Conservation (phyloP, 805 yeast species). For the Yarrowia sp. region DNA sequence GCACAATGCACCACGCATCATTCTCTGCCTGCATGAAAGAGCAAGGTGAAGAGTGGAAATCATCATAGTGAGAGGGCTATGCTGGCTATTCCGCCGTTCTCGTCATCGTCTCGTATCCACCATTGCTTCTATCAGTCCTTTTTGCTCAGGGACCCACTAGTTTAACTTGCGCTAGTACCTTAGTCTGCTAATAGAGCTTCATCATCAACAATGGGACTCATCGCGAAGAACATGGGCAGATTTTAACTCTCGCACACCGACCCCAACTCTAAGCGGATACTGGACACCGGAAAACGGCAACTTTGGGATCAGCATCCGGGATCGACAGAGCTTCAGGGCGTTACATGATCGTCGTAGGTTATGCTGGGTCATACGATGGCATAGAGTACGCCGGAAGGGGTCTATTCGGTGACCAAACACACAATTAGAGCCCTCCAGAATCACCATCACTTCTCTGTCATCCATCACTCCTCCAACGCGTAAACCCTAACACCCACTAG, state of each 20-base stretch:
- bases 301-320: constrained; percentile 4
- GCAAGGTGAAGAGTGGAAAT: not conserved
- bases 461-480: not conserved
- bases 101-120: too few relatives aligned
- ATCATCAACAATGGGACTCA: not conserved
- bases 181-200: too few relatives aligned
- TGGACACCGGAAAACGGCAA: constrained; percentile 6
- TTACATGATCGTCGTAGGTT: not conserved
- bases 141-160: too few relatives aligned
- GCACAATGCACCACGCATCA: not conserved
- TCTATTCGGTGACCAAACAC: too few relatives aligned
- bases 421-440: too few relatives aligned
- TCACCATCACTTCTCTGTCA: too few relatives aligned
- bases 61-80: not conserved
- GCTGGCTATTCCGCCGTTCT: too few relatives aligned
- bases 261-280: too few relatives aligned
- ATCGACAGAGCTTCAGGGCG: constrained; percentile 21
- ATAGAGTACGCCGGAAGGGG: too few relatives aligned
- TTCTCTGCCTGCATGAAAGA: constrained; percentile 6
- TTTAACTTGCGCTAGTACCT: too few relatives aligned
- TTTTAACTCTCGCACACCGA: constrained; percentile 1
- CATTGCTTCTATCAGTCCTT: too few relatives aligned
- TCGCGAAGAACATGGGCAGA: constrained; percentile 26
- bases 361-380: not conserved
- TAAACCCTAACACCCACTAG: constrained; percentile 17